Evolutionary conservation across 73 alveolate species (phyloP), one percentile per base, ranked within the genome.

Genomic region (Paramecium tetraurelia): DNA sequence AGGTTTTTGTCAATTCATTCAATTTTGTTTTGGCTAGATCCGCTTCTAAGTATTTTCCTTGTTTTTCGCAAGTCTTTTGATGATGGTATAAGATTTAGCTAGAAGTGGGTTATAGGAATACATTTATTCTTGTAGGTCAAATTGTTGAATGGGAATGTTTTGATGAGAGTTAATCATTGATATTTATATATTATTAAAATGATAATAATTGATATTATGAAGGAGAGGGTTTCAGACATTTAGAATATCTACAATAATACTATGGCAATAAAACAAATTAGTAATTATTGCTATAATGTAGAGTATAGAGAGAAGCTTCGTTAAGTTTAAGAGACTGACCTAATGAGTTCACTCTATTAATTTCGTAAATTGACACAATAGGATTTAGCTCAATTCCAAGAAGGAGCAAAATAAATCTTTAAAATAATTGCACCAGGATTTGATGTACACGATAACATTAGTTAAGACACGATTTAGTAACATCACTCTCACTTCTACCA

Each of bases 1-100:
- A 89, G 10, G 29, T 43, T 31, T 89, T 59, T 29, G 44, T 89
- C 57, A 89, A 50, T 53, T 89, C 85, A 40, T 41, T 53, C 21
- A 70, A 50, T 83, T 63, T 40, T 24, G 75, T 89, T 68, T 89
- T 70, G 44, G 94, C 94, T 83, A 41, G 12, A 46, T 89, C 94
- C 5, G 94, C 94, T 46, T 89, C 92, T 12, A 89, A 59, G 20
- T 89, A 89, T 72, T 89, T 71, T 18, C 94, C 94, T 44, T 69
- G 24, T 27, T 89, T 89, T 85, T 70, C 48, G 53, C 94, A 89
- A 16, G 40, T 46, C 58, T 89, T 48, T 71, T 89, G 48, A 44
- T 89, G 94, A 8, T 89, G 84, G 57, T 83, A 44, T 69, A 89
- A 70, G 11, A 43, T 24, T 38, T 43, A 46, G 44, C 84, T 41